These are phyloP conservation scores for Xerocomus cyaneibrunnescens DNA, from an alignment of 1,284 basidiomycete genomes.

Conservation along the genomic window DNA sequence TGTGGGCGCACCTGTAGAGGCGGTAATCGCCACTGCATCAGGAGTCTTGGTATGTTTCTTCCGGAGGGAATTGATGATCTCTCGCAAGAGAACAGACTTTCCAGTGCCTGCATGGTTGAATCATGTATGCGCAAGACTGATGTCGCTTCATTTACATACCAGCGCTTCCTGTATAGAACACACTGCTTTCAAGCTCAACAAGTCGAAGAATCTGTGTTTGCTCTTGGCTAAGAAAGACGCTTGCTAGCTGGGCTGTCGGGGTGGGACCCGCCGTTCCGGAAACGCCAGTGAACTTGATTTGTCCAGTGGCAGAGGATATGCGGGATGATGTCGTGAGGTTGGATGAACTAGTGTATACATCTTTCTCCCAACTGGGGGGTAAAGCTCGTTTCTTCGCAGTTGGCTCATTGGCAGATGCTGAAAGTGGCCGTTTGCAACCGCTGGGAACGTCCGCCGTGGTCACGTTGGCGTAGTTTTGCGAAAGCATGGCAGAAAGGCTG, in stretches of 20 bases:
- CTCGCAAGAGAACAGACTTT: constrained; percentile 87
- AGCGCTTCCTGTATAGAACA: constrained; percentile 99
- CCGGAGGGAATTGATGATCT: constrained; percentile 70
- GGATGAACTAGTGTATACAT: constrained; percentile 31
- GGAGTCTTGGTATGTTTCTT: constrained; percentile 45
- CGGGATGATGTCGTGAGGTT: constrained; percentile 19
- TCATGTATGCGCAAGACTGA: constrained; percentile 12
- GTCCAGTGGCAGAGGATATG: constrained; percentile 10
- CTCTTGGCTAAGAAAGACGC: constrained; percentile 72
- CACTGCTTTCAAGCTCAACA: constrained; percentile 66
- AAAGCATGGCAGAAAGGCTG: constrained; percentile 22
- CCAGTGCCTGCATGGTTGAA: constrained; percentile 66
- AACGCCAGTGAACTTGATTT: constrained; percentile 8
- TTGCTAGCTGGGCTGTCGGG: constrained; percentile 39
- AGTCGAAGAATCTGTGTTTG: constrained; percentile 81
- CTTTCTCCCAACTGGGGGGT: constrained; percentile 48
- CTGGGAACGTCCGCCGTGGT: constrained; percentile 33
- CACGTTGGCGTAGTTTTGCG: constrained; percentile 19
- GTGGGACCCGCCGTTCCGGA: constrained; percentile 10
- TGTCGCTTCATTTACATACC: constrained; percentile 55
- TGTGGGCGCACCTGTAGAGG: constrained; percentile 67
- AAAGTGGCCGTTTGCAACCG: constrained; percentile 48
- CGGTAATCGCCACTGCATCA: constrained; percentile 80
- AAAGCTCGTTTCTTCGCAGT: constrained; percentile 56
- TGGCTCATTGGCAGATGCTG: constrained; percentile 33